Conservation (phyloP, 2,329 filamentous ascomycete genomes). For the Oidium heveae region DNA sequence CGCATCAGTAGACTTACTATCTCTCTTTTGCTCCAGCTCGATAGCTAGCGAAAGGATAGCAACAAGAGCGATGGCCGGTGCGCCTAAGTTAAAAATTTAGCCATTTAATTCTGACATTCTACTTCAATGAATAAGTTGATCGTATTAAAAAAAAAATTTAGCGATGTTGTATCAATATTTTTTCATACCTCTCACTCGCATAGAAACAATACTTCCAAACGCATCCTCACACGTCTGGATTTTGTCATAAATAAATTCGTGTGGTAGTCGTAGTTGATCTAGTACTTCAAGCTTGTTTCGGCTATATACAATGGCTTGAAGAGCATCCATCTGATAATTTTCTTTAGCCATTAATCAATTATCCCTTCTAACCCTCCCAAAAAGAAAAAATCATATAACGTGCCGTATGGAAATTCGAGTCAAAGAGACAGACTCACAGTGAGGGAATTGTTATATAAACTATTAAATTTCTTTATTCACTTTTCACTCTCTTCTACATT, state of each 20-base stretch:
- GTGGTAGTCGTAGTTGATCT: constrained; percentile 61
- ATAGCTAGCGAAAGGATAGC: constrained; percentile 72
- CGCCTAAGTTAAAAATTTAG: constrained; percentile 22
- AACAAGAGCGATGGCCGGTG: constrained; percentile 95
- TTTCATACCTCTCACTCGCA: constrained; percentile 38
- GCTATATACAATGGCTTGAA: constrained; percentile 56
- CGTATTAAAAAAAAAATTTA: background rate
- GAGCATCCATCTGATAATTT: constrained; percentile 13
- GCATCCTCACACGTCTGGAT: constrained; percentile 47
- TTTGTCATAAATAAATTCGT: constrained; percentile 54
- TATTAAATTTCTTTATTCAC: no score
- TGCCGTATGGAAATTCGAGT: no score
- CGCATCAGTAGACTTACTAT: constrained; percentile 13
- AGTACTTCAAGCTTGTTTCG: constrained; percentile 51
- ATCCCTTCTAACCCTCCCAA: no score
- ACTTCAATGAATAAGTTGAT: no score
- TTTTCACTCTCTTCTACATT: no score
- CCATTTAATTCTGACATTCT: background rate
- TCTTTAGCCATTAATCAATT: no score
- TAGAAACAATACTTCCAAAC: constrained; percentile 60
- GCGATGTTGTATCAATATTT: background rate
- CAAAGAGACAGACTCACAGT: no score
- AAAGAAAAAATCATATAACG: no score
- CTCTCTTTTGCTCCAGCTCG: constrained; percentile 38
- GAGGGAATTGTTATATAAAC: no score